Evolutionary conservation across 306 rosid genomes (phyloP).

Genomic region (Coriaria nepalensis): DNA sequence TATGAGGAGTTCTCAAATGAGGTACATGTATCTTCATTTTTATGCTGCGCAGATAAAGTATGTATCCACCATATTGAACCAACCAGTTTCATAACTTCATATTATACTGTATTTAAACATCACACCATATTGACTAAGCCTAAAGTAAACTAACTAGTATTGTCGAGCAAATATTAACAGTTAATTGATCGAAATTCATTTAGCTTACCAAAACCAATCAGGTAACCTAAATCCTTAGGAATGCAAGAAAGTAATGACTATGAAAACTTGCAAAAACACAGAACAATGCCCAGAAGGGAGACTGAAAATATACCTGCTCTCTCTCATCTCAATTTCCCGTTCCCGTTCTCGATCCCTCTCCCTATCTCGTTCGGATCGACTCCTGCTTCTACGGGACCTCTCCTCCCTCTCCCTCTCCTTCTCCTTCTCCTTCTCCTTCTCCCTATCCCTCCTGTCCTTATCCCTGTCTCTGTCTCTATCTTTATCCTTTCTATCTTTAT

Average conservation of each 20-base stretch:
- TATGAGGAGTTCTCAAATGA: too few species aligned
- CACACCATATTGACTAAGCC: too few species aligned
- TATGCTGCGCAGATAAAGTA: too few species aligned
- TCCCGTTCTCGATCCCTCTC: slow-evolving; percentile 17
- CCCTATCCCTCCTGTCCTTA: slow-evolving; percentile 16
- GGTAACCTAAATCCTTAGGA: too few species aligned
- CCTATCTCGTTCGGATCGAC: slow-evolving; percentile 11
- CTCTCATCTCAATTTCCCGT: slow-evolving; percentile 18
- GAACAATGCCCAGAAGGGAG: not conserved
- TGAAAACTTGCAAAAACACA: not conserved
- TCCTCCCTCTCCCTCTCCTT: slow-evolving; percentile 19
- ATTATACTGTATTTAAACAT: too few species aligned
- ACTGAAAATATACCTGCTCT: not conserved
- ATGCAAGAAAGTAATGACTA: not conserved
- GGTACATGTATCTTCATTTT: too few species aligned
- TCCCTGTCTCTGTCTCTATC: slow-evolving; percentile 24
- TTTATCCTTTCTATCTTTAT: slow-evolving; percentile 14
- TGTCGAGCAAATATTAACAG: too few species aligned
- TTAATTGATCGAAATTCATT: too few species aligned
- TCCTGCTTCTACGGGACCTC: slow-evolving; percentile 13
- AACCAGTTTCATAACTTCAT: too few species aligned
- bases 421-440: slow-evolving; percentile 14
- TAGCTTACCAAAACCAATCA: too few species aligned
- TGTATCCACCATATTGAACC: too few species aligned
- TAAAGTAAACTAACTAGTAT: too few species aligned